Evolutionary conservation across 352 stramenopile genomes (phyloP).

Genomic region (Pythium aquatile): DNA sequence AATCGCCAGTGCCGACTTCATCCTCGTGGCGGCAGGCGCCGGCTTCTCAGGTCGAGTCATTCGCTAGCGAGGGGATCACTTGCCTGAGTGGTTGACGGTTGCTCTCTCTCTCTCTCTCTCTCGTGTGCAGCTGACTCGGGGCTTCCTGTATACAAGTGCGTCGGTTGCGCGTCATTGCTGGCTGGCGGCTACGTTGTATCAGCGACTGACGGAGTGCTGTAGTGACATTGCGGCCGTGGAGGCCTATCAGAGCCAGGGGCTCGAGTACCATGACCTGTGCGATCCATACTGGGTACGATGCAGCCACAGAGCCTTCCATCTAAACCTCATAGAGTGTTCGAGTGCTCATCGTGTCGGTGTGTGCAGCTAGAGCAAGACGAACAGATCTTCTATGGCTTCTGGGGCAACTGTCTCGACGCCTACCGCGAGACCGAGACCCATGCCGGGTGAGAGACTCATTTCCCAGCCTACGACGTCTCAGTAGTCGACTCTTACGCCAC

Average conservation of each 20-base stretch:
- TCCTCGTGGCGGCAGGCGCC: slow-evolving; percentile 86
- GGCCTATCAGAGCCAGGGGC: slow-evolving; percentile 70
- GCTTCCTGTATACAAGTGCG: slow-evolving; percentile 86
- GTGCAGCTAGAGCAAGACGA: slow-evolving; percentile 66
- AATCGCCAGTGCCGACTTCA: slow-evolving; percentile 75
- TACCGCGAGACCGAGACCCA: slow-evolving; percentile 84
- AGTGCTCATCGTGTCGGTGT: slow-evolving; percentile 1
- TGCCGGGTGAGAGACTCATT: slow-evolving; percentile 37
- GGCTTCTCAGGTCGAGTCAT: slow-evolving; percentile 68
- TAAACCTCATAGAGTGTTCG: not conserved
- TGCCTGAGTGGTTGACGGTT: not conserved
- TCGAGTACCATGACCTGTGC: slow-evolving; percentile 91
- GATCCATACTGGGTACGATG: slow-evolving; percentile 67
- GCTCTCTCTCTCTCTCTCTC: not conserved
- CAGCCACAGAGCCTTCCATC: not conserved
- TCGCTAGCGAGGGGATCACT: not conserved
- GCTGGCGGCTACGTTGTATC: not conserved
- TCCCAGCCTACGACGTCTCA: not conserved
- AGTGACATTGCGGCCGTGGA: slow-evolving; percentile 85
- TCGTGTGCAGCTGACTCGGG: slow-evolving; percentile 64
- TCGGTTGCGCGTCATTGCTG: not conserved
- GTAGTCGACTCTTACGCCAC: not conserved
- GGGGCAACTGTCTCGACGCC: slow-evolving; percentile 85
- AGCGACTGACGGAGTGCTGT: not conserved
- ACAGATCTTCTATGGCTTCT: slow-evolving; percentile 91